These are phyloP conservation scores for Ochetophila trinervis DNA, from an alignment of 306 rosid species.

Conservation along the genomic window DNA sequence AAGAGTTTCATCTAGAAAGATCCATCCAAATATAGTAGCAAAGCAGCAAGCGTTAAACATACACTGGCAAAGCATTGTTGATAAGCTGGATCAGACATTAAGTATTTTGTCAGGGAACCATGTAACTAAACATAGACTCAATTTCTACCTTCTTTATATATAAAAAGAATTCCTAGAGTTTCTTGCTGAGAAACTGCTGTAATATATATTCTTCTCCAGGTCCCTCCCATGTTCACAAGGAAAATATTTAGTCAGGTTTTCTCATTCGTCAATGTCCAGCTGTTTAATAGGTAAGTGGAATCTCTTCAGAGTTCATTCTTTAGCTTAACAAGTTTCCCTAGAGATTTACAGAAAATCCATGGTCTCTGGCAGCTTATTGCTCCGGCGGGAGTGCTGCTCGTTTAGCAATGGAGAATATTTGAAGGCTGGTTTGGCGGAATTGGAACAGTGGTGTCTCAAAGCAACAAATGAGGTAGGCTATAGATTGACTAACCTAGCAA, in stretches of 20 bases:
- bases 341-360: too few species aligned
- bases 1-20: conserved; percentile 75
- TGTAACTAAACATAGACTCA: conserved; percentile 39
- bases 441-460: conserved; percentile 80
- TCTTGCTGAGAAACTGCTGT: conserved; percentile 7
- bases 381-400: conserved; percentile 90
- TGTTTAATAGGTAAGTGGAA: conserved; percentile 66
- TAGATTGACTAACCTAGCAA: conserved; percentile 1
- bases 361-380: conserved; percentile 55
- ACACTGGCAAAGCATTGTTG: conserved; percentile 86
- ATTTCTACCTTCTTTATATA: conserved; percentile 14
- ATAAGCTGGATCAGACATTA: conserved; percentile 56
- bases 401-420: conserved; percentile 89
- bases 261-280: conserved; percentile 85
- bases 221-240: conserved; percentile 66
- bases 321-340: neutral
- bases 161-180: conserved; percentile 3
- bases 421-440: conserved; percentile 72
- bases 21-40: conserved; percentile 70
- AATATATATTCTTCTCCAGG: conserved; percentile 36
- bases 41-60: conserved; percentile 76
- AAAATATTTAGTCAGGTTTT: conserved; percentile 78
- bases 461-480: conserved; percentile 62
- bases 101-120: conserved; percentile 54
- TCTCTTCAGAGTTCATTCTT: conserved; percentile 12